phyloP scores from a whole-genome alignment of 768 basidiomycete species.

The Collybia mongolica region DNA sequence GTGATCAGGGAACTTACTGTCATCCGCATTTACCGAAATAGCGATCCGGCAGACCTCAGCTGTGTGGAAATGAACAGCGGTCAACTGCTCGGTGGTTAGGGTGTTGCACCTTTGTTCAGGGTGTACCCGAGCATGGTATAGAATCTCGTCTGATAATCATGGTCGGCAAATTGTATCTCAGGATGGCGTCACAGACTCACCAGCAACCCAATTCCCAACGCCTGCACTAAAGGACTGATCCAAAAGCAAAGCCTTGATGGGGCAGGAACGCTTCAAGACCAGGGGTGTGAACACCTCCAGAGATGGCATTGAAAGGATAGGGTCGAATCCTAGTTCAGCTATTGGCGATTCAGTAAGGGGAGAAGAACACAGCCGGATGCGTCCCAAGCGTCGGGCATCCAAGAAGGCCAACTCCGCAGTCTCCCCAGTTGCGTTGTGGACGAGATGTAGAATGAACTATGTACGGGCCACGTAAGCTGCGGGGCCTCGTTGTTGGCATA shows the following conservation, averaged over 20 bases:
- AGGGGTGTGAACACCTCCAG: slow-evolving; percentile 46
- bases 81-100: slow-evolving; percentile 47
- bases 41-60: slow-evolving; percentile 56
- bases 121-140: slow-evolving; percentile 73
- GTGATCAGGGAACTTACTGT: slow-evolving; percentile 59
- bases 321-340: slow-evolving; percentile 74
- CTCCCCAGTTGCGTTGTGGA: slow-evolving; percentile 30
- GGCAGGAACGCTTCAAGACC: slow-evolving; percentile 55
- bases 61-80: slow-evolving; percentile 50
- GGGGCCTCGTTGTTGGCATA: background rate
- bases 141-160: slow-evolving; percentile 53
- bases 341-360: slow-evolving; percentile 69
- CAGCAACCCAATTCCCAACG: slow-evolving; percentile 83
- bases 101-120: slow-evolving; percentile 66
- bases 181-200: slow-evolving; percentile 27
- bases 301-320: slow-evolving; percentile 65
- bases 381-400: slow-evolving; percentile 69
- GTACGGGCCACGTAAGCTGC: background rate
- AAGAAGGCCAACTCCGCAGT: slow-evolving; percentile 62
- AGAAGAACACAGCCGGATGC: slow-evolving; percentile 58
- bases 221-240: slow-evolving; percentile 82
- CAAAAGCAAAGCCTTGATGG: slow-evolving; percentile 73
- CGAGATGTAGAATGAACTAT: slow-evolving; percentile 67
- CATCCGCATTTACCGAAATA: slow-evolving; percentile 70
- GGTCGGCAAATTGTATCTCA: background rate